These are phyloP conservation scores for Erysimum cheiranthoides DNA, from an alignment of 345 rosid species.

Conservation along the genomic window DNA sequence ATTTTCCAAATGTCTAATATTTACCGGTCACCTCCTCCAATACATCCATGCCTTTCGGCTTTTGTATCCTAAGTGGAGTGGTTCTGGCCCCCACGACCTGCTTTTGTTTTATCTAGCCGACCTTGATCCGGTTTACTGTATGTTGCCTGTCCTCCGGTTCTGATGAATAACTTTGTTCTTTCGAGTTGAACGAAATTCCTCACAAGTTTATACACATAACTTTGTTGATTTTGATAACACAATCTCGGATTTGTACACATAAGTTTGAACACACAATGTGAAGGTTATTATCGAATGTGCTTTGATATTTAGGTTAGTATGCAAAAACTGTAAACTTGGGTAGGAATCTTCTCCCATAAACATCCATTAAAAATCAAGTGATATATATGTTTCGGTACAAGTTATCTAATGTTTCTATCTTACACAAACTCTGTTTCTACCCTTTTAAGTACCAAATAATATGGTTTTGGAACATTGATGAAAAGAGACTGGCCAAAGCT, in stretches of 20 bases:
- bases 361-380: no score
- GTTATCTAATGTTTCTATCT: no score
- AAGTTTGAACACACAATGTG: background rate
- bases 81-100: conserved; percentile 21
- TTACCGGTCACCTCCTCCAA: conserved; percentile 30
- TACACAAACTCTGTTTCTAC: no score
- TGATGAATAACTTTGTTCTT: background rate
- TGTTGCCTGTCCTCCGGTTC: conserved; percentile 8
- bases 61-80: conserved; percentile 40
- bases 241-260: background rate
- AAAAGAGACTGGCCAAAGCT: no score
- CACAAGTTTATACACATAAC: background rate
- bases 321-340: no score
- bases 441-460: no score
- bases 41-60: conserved; percentile 40
- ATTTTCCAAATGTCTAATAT: conserved; percentile 1
- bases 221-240: background rate
- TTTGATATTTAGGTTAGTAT: no score
- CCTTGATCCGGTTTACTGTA: conserved; percentile 33
- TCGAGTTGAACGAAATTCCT: background rate
- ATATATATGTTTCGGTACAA: no score
- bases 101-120: conserved; percentile 39
- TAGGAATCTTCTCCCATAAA: no score
- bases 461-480: no score
- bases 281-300: background rate